phyloP scores from a whole-genome alignment of 768 basidiomycete species.

The Boletus huronensis region DNA sequence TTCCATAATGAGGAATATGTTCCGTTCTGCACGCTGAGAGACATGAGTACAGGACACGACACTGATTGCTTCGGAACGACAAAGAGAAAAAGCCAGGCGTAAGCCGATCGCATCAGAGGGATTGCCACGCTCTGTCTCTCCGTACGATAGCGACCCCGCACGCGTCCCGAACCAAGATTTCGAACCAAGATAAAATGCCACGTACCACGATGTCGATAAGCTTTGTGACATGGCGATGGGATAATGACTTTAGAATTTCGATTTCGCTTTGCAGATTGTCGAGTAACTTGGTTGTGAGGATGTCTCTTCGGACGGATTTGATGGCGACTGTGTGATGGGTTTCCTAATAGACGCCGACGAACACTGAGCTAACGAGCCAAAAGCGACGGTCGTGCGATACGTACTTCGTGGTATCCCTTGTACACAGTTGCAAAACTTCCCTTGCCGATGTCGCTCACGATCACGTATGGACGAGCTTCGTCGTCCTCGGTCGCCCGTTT shows the following conservation, averaged over 20 bases:
- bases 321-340: constrained; percentile 81
- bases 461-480: constrained; percentile 73
- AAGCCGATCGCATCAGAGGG: not conserved
- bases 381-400: constrained; percentile 22
- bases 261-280: constrained; percentile 99
- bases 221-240: constrained; percentile 89
- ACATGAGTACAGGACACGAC: constrained; percentile 9
- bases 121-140: not conserved
- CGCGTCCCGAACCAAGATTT: not conserved
- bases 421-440: constrained; percentile 97
- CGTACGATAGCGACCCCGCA: not conserved
- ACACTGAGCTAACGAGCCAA: not conserved
- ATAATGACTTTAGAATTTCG: constrained; percentile 89
- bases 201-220: constrained; percentile 89
- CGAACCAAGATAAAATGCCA: constrained; percentile 6
- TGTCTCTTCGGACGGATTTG: constrained; percentile 88
- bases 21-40: constrained; percentile 62
- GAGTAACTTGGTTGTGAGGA: constrained; percentile 85
- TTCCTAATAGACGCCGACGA: constrained; percentile 46
- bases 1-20: constrained; percentile 96
- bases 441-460: constrained; percentile 74
- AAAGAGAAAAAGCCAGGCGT: not conserved
- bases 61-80: not conserved
- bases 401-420: constrained; percentile 86
- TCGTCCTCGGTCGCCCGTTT: constrained; percentile 52